phyloP scores from a whole-genome alignment of 257 asterid genomes.

The Anisodus acutangulus region DNA sequence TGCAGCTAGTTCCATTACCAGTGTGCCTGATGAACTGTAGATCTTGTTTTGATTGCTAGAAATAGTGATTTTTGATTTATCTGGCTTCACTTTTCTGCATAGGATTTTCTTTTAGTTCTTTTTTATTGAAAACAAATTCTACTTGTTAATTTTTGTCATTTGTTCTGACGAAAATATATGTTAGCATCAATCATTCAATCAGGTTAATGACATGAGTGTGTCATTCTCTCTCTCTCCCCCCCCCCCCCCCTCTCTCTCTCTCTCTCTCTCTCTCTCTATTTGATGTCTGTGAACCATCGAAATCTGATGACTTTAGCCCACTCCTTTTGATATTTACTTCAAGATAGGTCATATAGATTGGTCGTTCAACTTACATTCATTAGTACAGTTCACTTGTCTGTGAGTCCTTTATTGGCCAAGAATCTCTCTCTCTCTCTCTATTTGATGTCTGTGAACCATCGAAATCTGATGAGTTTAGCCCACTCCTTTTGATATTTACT shows the following conservation, averaged over 20 bases:
- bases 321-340: not conserved
- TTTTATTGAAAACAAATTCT: not conserved
- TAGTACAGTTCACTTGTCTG: not conserved
- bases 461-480: not conserved
- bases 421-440: not conserved
- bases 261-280: no score
- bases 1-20: not conserved
- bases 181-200: not conserved
- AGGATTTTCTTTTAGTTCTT: not conserved
- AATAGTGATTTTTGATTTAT: not conserved
- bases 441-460: not conserved
- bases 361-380: not conserved
- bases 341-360: not conserved
- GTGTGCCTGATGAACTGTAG: not conserved
- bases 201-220: not conserved
- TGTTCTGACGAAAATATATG: not conserved
- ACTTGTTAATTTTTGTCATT: not conserved
- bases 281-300: not conserved
- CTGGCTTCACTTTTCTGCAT: not conserved
- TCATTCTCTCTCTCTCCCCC: not conserved
- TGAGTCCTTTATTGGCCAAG: not conserved
- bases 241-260: no score
- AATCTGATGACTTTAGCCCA: not conserved
- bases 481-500: not conserved
- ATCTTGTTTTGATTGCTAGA: not conserved